Evolutionary conservation across 495 filamentous ascomycete species (phyloP).

Genomic region (Aspergillus cristatus): DNA sequence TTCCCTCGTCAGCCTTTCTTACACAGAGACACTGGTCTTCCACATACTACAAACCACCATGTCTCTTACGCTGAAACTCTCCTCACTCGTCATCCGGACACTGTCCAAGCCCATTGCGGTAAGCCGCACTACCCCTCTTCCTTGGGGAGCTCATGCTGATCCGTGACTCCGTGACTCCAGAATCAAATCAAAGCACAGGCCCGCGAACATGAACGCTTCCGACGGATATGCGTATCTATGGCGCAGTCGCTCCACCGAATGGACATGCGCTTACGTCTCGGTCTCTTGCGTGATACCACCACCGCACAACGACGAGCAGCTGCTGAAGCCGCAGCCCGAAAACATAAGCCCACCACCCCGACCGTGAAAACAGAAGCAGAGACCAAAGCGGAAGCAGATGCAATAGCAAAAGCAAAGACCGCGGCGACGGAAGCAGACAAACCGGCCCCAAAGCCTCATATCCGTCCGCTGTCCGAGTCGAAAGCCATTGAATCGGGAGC

Average conservation of each 20-base stretch:
- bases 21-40: no score
- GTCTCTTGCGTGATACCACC: slow-evolving; percentile 70
- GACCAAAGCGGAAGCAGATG: slow-evolving; percentile 51
- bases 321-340: slow-evolving; percentile 39
- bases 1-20: no score
- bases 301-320: slow-evolving; percentile 45
- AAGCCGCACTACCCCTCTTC: slow-evolving; percentile 18
- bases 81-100: slow-evolving; percentile 57
- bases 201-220: slow-evolving; percentile 87
- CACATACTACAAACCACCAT: slow-evolving; percentile 11
- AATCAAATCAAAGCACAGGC: slow-evolving; percentile 91
- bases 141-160: slow-evolving; percentile 39
- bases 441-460: slow-evolving; percentile 37
- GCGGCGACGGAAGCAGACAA: slow-evolving; percentile 39
- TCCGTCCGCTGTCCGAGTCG: slow-evolving; percentile 73
- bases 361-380: slow-evolving; percentile 77
- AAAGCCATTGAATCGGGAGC: slow-evolving; percentile 96
- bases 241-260: slow-evolving; percentile 84
- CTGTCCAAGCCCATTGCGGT: slow-evolving; percentile 68
- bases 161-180: no score
- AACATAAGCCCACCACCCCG: slow-evolving; percentile 59
- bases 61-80: slow-evolving; percentile 59
- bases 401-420: slow-evolving; percentile 40
- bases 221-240: slow-evolving; percentile 58
- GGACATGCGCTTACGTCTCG: slow-evolving; percentile 87